These are phyloP conservation scores for Saturnispora halmiae DNA, from an alignment of 805 yeast species.

Conservation along the genomic window DNA sequence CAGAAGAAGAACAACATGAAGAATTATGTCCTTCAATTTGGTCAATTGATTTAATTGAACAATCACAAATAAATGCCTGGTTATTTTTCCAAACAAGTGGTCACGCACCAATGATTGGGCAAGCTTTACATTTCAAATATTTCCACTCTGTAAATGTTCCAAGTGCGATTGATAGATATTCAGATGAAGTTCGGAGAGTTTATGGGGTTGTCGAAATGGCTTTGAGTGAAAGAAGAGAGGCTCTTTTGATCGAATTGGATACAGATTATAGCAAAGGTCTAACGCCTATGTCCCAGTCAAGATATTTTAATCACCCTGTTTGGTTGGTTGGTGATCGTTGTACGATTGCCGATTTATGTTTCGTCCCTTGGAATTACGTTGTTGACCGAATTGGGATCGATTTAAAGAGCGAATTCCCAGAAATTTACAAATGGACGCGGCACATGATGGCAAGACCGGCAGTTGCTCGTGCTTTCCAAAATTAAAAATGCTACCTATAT, in stretches of 20 bases:
- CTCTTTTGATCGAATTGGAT: constrained; percentile 80
- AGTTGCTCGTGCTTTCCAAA: constrained; percentile 63
- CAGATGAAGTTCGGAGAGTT: constrained; percentile 86
- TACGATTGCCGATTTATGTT: constrained; percentile 82
- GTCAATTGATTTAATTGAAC: constrained; percentile 71
- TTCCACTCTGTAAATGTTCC: constrained; percentile 82
- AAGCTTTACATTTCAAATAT: constrained; percentile 87
- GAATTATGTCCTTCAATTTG: constrained; percentile 64
- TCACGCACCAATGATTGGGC: constrained; percentile 98
- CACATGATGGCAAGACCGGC: constrained; percentile 94
- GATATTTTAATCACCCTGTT: constrained; percentile 86
- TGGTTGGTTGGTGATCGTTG: constrained; percentile 87
- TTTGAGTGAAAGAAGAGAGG: constrained; percentile 84
- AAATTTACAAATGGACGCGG: constrained; percentile 92
- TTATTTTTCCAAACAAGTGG: constrained; percentile 92
- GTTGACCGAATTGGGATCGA: constrained; percentile 89
- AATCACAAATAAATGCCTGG: constrained; percentile 81
- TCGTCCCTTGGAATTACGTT: constrained; percentile 96
- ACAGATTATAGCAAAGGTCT: constrained; percentile 80
- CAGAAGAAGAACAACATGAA: constrained; percentile 54
- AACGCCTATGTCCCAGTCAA: constrained; percentile 73
- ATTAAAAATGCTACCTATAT: no score
- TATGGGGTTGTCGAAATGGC: constrained; percentile 95
- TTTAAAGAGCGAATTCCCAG: constrained; percentile 81
- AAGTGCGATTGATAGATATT: constrained; percentile 82